Conservation (phyloP, 2,329 filamentous ascomycete genomes). For the Calonectria pseudoturangicola region DNA sequence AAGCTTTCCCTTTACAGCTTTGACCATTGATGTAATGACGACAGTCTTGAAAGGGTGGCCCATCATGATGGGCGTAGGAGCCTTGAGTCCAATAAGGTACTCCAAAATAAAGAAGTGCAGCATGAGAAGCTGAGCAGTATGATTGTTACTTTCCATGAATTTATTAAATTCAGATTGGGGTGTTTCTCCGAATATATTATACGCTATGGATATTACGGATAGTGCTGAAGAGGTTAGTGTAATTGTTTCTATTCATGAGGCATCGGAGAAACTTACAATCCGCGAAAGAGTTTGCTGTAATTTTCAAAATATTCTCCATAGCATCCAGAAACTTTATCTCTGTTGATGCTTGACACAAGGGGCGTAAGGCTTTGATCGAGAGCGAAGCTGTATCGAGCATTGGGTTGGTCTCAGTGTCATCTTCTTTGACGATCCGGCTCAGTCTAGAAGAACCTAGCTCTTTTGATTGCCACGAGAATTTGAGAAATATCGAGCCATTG, state of each 20-base stretch:
- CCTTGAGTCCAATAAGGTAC: background rate
- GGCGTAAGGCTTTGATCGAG: slow-evolving; percentile 20
- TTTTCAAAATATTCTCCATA: slow-evolving; percentile 4
- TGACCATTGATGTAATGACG: too few species aligned
- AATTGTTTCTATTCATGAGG: background rate
- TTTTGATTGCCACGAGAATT: background rate
- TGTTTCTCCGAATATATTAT: background rate
- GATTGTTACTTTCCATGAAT: background rate
- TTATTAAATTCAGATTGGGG: background rate
- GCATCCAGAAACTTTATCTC: slow-evolving; percentile 23
- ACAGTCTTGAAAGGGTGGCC: too few species aligned
- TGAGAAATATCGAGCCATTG: background rate
- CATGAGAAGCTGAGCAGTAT: background rate
- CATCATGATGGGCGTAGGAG: background rate
- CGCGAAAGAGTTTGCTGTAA: background rate
- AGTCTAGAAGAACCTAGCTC: too few species aligned
- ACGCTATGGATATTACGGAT: background rate
- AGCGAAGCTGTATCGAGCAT: background rate
- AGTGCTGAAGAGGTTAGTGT: background rate
- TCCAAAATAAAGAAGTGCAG: background rate
- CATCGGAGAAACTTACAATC: background rate
- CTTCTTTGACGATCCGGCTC: too few species aligned
- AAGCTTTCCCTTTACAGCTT: too few species aligned
- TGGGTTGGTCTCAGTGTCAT: background rate
- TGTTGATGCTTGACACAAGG: slow-evolving; percentile 26